Base-by-base conservation (phyloP, 2,329 filamentous ascomycete genomes). In the Xylaria digitata region DNA sequence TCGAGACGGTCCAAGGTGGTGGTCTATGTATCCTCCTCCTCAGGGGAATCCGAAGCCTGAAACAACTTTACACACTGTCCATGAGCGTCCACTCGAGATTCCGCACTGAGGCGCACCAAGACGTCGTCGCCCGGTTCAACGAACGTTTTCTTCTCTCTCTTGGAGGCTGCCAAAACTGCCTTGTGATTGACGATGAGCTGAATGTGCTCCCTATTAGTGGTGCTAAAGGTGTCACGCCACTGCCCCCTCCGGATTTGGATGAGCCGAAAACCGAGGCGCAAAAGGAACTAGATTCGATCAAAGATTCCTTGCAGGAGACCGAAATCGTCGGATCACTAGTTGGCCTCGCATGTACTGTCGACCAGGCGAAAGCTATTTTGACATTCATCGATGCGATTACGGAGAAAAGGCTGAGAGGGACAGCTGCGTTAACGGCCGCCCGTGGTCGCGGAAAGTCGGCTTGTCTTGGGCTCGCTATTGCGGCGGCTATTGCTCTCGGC, bases 11-110 rank as follows among this genome's bases (percentile, higher is more conserved):
- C 4, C 95, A 99, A 80, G 96, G 96, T 71, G 96, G 96, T 70
- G 96, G 96, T 26, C 79, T 99, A 74, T 95, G 98, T 0, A 85
- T 99, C 50, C 82, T 99, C 71, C 84, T 99, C 69, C 83, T 99
- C 66, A 98, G 98, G 85, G 93, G 94, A 69, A 97, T 99, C 93
- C 96, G 85, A 80, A 97, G 94, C 79, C 83, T 99, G 83, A 97
- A 97, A 81, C 96, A 99, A 82, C 87, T 99, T 1, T 99, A 98
- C 82, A 97, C 93, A 53, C 80, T 99, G 77, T 94, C 93, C 34
- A 99, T 99, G 96, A 96, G 99, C 76, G 92, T 98, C 56, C 96
- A 99, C 82, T 94, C 94, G 61, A 87, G 96, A 78, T 99, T 98
- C 83, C 88, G 96, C 66, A 99, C 96, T 21, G 96, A 99, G 80